Conservation (phyloP, 2,329 filamentous ascomycete species). For the Neocucurbitaria cava region DNA sequence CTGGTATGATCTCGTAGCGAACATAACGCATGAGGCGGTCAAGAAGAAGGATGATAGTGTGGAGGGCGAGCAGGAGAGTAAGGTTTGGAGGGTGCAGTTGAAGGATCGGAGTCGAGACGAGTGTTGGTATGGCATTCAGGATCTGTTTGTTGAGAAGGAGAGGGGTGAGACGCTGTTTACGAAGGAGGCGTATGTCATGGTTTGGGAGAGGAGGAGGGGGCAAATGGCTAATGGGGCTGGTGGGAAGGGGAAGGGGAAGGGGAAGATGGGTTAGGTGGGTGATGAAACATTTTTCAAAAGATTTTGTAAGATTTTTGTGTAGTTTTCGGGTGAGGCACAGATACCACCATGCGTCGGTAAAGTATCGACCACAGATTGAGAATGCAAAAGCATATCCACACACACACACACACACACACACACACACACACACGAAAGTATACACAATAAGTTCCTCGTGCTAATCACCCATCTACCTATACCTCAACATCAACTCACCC, state of each 20-base stretch:
- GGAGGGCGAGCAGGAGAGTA: conserved; percentile 88
- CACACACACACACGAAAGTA: too few species aligned
- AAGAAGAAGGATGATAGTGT: conserved; percentile 79
- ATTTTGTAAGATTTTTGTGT: not conserved
- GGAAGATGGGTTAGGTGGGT: not conserved
- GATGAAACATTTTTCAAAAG: too few species aligned
- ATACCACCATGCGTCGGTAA: too few species aligned
- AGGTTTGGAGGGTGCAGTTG: conserved; percentile 94
- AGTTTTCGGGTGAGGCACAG: not conserved
- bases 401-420: too few species aligned
- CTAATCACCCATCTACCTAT: too few species aligned
- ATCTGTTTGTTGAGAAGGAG: conserved; percentile 89
- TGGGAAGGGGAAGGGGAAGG: not conserved
- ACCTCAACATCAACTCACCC: too few species aligned
- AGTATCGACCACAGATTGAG: too few species aligned
- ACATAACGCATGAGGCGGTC: conserved; percentile 87
- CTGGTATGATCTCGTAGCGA: conserved; percentile 93
- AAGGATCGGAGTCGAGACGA: conserved; percentile 80
- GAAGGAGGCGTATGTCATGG: conserved; percentile 92
- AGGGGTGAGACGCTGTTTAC: conserved; percentile 90
- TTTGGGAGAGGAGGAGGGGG: conserved; percentile 85
- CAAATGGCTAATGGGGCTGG: not conserved
- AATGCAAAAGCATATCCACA: too few species aligned
- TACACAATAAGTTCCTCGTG: too few species aligned
- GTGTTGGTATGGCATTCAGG: conserved; percentile 94